These are phyloP conservation scores for Lachancea waltii DNA, from an alignment of 805 yeast genomes.

Conservation along the genomic window DNA sequence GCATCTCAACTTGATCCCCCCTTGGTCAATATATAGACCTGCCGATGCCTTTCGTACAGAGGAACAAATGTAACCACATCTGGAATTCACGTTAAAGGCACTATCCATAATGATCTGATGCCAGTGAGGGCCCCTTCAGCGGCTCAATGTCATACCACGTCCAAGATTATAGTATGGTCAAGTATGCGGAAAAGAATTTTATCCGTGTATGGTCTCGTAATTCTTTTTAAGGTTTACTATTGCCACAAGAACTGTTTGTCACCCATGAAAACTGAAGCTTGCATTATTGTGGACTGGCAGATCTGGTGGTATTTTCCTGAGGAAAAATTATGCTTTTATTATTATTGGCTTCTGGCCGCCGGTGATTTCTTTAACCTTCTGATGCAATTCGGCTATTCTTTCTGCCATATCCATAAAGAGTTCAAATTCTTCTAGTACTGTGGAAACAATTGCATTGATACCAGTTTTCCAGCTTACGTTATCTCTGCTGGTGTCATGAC, in stretches of 20 bases:
- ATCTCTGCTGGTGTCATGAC: slow-evolving; percentile 17
- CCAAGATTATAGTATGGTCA: no score
- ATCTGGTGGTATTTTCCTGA: not conserved
- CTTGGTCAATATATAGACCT: slow-evolving; percentile 6
- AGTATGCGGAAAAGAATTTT: no score
- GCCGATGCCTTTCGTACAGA: slow-evolving; percentile 1
- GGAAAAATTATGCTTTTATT: slow-evolving; percentile 5
- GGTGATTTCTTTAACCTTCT: slow-evolving; percentile 35
- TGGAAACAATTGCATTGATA: slow-evolving; percentile 47
- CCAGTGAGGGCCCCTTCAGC: no score
- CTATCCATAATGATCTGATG: no score
- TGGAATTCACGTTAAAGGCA: no score
- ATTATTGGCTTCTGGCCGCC: slow-evolving; percentile 3
- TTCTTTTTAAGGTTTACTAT: no score
- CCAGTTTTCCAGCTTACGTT: slow-evolving; percentile 26
- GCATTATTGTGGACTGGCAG: no score
- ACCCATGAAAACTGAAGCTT: no score
- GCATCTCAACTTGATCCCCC: slow-evolving; percentile 5
- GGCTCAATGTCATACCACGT: no score
- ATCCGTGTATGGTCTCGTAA: no score
- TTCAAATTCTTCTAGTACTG: slow-evolving; percentile 60
- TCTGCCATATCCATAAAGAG: slow-evolving; percentile 72
- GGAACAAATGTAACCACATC: slow-evolving; percentile 1
- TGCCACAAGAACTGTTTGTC: no score
- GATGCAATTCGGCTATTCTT: slow-evolving; percentile 65